Percentiles rank a stretch among this genome's conserved stretches.
Evolutionary conservation across 2,329 filamentous ascomycete genomes (phyloP).

Genomic region (Piedraia hortae): DNA sequence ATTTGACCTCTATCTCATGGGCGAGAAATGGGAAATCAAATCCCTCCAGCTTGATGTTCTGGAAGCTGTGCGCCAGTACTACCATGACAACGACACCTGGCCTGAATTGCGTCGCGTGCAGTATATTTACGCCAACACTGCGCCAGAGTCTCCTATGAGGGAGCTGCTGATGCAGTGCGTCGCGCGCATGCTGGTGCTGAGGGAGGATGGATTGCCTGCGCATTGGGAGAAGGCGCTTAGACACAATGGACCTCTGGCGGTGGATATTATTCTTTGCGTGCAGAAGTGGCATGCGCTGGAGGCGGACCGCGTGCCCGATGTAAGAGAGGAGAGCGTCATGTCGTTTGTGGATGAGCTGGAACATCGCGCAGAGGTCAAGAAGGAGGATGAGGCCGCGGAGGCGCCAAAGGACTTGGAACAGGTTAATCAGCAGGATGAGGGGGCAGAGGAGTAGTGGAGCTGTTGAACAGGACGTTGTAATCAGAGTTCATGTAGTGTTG

Average conservation of each 20-base stretch:
- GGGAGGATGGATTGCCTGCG: conserved; percentile 17
- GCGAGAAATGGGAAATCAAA: conserved; percentile 24
- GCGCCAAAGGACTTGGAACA: conserved; percentile 1
- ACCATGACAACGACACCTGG: conserved; percentile 25
- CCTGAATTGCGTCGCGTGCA: conserved; percentile 26
- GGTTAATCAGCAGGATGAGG: conserved; percentile 1
- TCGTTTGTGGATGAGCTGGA: conserved; percentile 12
- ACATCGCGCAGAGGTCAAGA: conserved; percentile 13
- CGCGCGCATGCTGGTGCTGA: conserved; percentile 23
- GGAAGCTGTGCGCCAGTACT: conserved; percentile 22
- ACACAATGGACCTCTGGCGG: conserved; percentile 27
- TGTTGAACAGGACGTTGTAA: too few species aligned
- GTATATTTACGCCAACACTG: conserved; percentile 12
- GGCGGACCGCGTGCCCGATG: conserved; percentile 22
- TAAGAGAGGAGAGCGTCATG: conserved; percentile 17
- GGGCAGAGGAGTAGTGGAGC: too few species aligned
- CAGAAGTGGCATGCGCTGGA: conserved; percentile 28
- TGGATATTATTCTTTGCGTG: conserved; percentile 26
- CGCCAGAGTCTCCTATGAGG: conserved; percentile 10
- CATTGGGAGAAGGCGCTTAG: conserved; percentile 28
- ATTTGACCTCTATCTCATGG: conserved; percentile 28
- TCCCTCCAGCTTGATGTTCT: conserved; percentile 22
- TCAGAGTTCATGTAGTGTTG: too few species aligned
- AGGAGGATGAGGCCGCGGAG: conserved; percentile 5
- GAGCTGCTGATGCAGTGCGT: conserved; percentile 18